Percentiles rank a stretch among this genome's conserved stretches.
These are phyloP conservation scores for Solanum boliviense DNA, from an alignment of 257 asterid genomes.

Conservation along the genomic window DNA sequence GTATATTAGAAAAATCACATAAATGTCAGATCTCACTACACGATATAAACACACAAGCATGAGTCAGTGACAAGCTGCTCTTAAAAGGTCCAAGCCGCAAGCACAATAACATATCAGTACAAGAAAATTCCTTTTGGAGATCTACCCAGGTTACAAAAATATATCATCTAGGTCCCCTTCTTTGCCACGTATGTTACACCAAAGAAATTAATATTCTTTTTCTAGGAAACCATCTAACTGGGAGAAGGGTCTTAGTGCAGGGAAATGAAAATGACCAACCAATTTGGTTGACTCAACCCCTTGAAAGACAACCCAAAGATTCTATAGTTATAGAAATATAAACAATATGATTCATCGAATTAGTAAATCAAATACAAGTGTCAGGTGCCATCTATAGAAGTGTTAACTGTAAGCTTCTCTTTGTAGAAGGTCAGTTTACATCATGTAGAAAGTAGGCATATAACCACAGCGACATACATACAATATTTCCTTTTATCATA, in stretches of 20 bases:
- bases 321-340: neutral
- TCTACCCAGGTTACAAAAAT: neutral
- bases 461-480: neutral
- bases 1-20: constrained; percentile 13
- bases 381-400: neutral
- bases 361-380: neutral
- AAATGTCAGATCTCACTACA: constrained; percentile 2
- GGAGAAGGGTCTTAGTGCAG: neutral
- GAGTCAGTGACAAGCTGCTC: neutral
- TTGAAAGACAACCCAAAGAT: neutral
- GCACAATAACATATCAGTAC: neutral
- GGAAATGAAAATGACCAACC: neutral
- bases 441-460: neutral
- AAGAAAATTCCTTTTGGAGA: neutral
- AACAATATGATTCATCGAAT: neutral
- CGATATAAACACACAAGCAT: neutral
- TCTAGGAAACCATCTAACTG: neutral
- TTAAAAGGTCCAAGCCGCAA: neutral
- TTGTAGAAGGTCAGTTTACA: neutral
- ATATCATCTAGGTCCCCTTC: neutral
- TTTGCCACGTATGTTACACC: neutral
- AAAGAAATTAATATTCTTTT: neutral
- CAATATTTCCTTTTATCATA: neutral
- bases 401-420: neutral
- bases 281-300: neutral